Evolutionary conservation across 805 yeast genomes (phyloP).

Genomic region (Zygosaccharomyces rouxii): DNA sequence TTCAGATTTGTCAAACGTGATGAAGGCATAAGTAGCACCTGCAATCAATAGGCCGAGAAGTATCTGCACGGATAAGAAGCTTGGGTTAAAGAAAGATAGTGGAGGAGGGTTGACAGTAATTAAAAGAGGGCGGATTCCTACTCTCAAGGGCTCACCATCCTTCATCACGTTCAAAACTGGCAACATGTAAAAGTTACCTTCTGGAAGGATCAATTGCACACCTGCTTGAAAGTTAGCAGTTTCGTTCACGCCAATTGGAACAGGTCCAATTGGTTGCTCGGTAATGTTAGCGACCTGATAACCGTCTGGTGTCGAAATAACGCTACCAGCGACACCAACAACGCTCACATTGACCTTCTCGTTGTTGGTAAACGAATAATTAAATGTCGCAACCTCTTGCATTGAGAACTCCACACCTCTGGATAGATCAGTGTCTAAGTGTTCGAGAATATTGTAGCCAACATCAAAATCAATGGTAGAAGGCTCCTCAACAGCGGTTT

Average conservation of each 20-base stretch:
- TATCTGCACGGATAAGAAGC: slow-evolving; percentile 58
- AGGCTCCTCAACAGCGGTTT: slow-evolving; percentile 6
- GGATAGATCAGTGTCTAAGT: slow-evolving; percentile 37
- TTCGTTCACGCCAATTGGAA: slow-evolving; percentile 48
- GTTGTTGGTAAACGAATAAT: slow-evolving; percentile 49
- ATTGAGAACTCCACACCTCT: slow-evolving; percentile 43
- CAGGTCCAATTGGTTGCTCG: slow-evolving; percentile 58
- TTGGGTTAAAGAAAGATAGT: slow-evolving; percentile 68
- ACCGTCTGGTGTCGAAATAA: slow-evolving; percentile 52
- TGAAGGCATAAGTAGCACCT: slow-evolving; percentile 43
- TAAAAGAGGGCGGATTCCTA: slow-evolving; percentile 56
- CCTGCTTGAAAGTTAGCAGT: slow-evolving; percentile 51
- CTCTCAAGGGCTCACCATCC: slow-evolving; percentile 46
- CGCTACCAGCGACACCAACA: slow-evolving; percentile 66
- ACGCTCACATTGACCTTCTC: slow-evolving; percentile 49
- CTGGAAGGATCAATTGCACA: slow-evolving; percentile 53
- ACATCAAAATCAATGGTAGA: slow-evolving; percentile 40
- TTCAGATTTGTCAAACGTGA: slow-evolving; percentile 3
- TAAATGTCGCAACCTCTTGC: slow-evolving; percentile 51
- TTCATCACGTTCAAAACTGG: slow-evolving; percentile 56
- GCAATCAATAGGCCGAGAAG: slow-evolving; percentile 48
- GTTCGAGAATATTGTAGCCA: slow-evolving; percentile 46
- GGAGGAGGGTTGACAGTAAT: slow-evolving; percentile 58
- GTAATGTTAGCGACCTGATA: slow-evolving; percentile 57
- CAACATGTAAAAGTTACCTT: slow-evolving; percentile 52